Base-by-base conservation (phyloP, 2,329 filamentous ascomycete species). In the Byssothecium circinans region DNA sequence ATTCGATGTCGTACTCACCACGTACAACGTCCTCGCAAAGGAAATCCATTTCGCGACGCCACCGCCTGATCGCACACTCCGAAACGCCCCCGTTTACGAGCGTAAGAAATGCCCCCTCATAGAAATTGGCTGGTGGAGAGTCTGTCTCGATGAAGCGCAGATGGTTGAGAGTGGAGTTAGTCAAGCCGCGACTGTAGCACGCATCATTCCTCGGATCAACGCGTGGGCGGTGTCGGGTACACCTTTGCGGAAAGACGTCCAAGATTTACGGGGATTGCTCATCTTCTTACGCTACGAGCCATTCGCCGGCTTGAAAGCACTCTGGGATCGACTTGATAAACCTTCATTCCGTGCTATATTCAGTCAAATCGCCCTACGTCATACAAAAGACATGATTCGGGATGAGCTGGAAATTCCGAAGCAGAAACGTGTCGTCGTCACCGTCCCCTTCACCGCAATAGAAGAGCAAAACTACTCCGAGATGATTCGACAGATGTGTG, bases 211-310 rank as follows among this genome's bases (percentile, higher is more conserved):
- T 36, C 82, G 94, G 22, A 73, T 88, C 54, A 91, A 96, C 71
- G 86, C 90, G 2, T 97, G 94, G 94, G 91, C 87, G 12, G 85
- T 99, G 33, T 92, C 90, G 0, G 94, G 90, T 34, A 99, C 94
- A 0, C 94, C 94, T 0, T 80, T 97, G 30, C 87, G 88, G 56
- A 89, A 90, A 56, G 81, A 90, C 52, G 81, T 92, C 25, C 76
- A 80, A 60, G 92, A 96, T 68, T 76, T 96, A 7, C 84, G 85
- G 56, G 92, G 92, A 0, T 76, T 97, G 4, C 70, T 97, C 0
- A 76, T 88, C 0, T 97, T 99, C 58, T 78, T 97, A 8, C 81
- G 81, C 15, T 91, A 87, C 61, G 81, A 90, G 49, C 90, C 91
- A 1, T 92, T 88, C 63, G 86, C 82, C 45, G 82, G 81, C 5